Evolutionary conservation across 352 stramenopile genomes (phyloP).

Genomic region (Phytophthora tentaculata): DNA sequence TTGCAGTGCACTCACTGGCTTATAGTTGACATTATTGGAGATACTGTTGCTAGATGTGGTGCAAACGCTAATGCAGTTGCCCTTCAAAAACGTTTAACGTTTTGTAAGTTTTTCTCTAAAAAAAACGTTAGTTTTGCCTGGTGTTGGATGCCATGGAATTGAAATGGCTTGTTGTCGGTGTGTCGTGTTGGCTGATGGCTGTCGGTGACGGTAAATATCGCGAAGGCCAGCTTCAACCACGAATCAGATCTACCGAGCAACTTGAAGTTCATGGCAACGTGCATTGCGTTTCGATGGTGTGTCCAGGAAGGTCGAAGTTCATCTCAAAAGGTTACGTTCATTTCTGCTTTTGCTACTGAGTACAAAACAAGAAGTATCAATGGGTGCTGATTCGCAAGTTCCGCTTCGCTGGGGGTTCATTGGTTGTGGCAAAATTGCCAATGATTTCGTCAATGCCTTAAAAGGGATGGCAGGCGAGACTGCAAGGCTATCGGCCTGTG

Average conservation of each 20-base stretch:
- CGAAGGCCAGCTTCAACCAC: neutral
- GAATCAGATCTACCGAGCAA: neutral
- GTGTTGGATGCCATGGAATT: too few species aligned
- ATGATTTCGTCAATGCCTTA: conserved; percentile 63
- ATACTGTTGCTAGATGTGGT: neutral
- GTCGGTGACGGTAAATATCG: neutral
- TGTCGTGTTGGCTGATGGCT: neutral
- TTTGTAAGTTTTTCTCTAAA: too few species aligned
- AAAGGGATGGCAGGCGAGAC: conserved; percentile 18
- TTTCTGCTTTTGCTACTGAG: conserved; percentile 3
- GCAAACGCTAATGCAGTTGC: neutral
- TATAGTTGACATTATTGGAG: neutral
- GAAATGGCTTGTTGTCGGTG: too few species aligned
- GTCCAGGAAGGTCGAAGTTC: neutral
- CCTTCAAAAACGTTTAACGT: too few species aligned
- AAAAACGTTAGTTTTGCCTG: neutral
- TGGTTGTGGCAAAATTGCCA: conserved; percentile 67
- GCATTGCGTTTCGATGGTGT: neutral
- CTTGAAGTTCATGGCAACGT: neutral
- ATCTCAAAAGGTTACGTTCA: neutral
- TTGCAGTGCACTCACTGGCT: neutral
- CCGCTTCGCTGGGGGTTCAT: conserved; percentile 64
- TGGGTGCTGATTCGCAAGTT: conserved; percentile 26
- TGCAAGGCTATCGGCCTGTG: conserved; percentile 44
- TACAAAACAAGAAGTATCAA: neutral